Conservation (phyloP, 129 eudicot genomes). For the Solidago caesia region DNA sequence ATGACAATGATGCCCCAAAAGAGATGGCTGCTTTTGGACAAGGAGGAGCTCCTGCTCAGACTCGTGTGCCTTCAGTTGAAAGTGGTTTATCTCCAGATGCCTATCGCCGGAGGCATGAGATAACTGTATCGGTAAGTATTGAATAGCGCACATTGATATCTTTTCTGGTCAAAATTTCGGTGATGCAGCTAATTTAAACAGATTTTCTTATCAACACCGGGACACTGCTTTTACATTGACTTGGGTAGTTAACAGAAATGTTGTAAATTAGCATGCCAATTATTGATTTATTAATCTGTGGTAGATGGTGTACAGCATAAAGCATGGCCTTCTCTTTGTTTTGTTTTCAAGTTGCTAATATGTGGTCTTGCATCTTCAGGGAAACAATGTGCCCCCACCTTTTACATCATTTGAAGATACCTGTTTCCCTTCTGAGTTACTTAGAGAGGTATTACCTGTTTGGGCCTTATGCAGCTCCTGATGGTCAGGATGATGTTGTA, state of each 20-base stretch:
- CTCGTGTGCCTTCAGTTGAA: slow-evolving; percentile 34
- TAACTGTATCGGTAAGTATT: slow-evolving; percentile 75
- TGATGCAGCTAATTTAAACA: not conserved
- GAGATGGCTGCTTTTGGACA: slow-evolving; percentile 37
- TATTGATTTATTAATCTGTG: not conserved
- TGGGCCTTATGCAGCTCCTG: slow-evolving; percentile 24
- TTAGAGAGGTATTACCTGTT: slow-evolving; percentile 66
- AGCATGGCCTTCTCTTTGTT: not conserved
- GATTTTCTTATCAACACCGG: not conserved
- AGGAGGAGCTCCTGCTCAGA: slow-evolving; percentile 34
- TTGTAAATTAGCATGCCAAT: slow-evolving; percentile 4
- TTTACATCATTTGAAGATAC: slow-evolving; percentile 74
- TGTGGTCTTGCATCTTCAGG: slow-evolving; percentile 45
- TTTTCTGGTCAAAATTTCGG: slow-evolving; percentile 6
- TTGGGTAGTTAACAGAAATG: not conserved
- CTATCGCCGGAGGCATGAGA: slow-evolving; percentile 77
- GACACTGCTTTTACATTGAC: not conserved
- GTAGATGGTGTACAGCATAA: slow-evolving; percentile 6
- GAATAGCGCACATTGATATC: not conserved
- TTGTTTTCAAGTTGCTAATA: slow-evolving; percentile 26
- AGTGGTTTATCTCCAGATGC: slow-evolving; percentile 63
- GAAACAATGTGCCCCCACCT: slow-evolving; percentile 71
- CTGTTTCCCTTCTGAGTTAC: slow-evolving; percentile 80
- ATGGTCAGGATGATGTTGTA: slow-evolving; percentile 24
- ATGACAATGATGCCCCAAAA: slow-evolving; percentile 35